Conservation (phyloP, 768 basidiomycete species). For the Boletus reticulatus region DNA sequence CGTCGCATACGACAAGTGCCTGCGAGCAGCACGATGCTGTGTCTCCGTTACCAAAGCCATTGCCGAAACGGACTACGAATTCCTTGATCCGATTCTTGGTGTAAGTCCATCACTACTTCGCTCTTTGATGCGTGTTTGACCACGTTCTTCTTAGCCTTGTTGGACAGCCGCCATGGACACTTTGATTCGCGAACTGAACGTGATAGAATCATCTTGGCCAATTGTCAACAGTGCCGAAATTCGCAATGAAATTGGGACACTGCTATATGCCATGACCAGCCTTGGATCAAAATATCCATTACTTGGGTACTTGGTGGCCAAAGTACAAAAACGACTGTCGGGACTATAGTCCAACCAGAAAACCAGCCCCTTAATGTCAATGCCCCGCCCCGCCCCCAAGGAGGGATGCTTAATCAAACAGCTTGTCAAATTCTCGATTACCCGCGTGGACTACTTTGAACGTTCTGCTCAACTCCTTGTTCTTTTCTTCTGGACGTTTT, state of each 20-base stretch:
- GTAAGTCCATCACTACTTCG: slow-evolving; percentile 40
- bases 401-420: neutral
- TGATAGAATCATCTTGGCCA: slow-evolving; percentile 64
- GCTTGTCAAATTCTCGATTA: neutral
- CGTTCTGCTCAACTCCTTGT: neutral
- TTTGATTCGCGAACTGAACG: slow-evolving; percentile 62
- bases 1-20: slow-evolving; percentile 62
- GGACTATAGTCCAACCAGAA: slow-evolving; percentile 22
- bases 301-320: slow-evolving; percentile 35
- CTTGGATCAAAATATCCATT: slow-evolving; percentile 62
- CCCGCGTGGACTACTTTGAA: slow-evolving; percentile 13
- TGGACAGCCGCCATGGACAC: slow-evolving; percentile 71
- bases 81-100: slow-evolving; percentile 76
- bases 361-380: slow-evolving; percentile 2
- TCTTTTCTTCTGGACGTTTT: slow-evolving; percentile 1
- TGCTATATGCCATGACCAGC: slow-evolving; percentile 63
- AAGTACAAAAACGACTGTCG: slow-evolving; percentile 31
- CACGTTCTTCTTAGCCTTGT: slow-evolving; percentile 47
- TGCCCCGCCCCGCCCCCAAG: neutral
- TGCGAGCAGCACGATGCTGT: slow-evolving; percentile 59
- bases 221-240: slow-evolving; percentile 54
- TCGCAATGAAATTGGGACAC: slow-evolving; percentile 56
- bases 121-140: slow-evolving; percentile 7
- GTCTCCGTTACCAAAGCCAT: slow-evolving; percentile 62
- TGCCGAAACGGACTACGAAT: slow-evolving; percentile 60